Evolutionary conservation across 352 stramenopile genomes (phyloP), one percentile per base, ranked within the genome.

Genomic region (Globisporangium radiosum): DNA sequence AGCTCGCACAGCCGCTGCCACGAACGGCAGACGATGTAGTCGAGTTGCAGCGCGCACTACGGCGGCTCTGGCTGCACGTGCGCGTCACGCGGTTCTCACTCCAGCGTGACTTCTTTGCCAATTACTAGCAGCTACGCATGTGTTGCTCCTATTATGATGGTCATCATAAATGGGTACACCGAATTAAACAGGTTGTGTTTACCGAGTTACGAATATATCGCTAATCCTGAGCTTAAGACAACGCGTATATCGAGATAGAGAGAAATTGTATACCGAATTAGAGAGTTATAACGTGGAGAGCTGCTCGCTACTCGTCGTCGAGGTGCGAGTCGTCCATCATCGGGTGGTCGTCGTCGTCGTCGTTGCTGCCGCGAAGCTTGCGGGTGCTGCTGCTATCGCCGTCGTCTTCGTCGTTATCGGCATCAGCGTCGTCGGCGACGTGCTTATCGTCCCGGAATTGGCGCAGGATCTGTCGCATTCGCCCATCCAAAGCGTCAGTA

Each of bases 391-490:
- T n/a, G 56, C 65, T 17, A 7, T 15, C 10, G 42, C 37, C 43
- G 33, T 33, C 49, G 43, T 6, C 49, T n/a, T n/a, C 43, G 25
- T 56, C 53, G 15, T n/a, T 33, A 25, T 33, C 47, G 25, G 2
- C 13, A 14, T 44, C 17, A n/a, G 13, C 54, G 43, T 6, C 54
- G 25, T 13, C 49, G 15, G 47, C 53, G 14, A 74, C 67, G 10
- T 64, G 58, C 55, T 87, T 87, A 5, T 55, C 52, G 63, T 87
- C 77, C 39, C 80, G 70, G 56, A 85, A 87, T 42, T 78, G 64
- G 17, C 64, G 73, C 43, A 95, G 62, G 57, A 90, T 86, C 70
- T 97, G 66, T 13, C 44, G 8, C 6, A 43, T 13, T 43, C 37
- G 47, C n/a, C 39, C 44, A 64, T 25, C 17, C 15, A n/a, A 47